Evolutionary conservation across 306 rosid species (phyloP).

Genomic region (Cucurbita argyrosperma): DNA sequence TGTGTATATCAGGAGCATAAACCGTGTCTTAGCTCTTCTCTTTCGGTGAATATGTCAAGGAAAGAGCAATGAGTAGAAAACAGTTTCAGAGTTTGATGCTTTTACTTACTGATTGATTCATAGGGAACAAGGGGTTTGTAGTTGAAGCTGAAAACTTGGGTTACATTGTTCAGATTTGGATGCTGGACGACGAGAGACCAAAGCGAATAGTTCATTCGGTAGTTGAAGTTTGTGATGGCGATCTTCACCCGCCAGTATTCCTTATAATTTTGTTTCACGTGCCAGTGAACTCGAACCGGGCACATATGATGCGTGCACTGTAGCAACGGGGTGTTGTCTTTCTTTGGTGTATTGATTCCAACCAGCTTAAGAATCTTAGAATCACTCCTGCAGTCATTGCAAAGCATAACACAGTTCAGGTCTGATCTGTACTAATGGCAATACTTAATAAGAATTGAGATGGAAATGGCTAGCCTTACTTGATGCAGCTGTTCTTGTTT

Average conservation of each 20-base stretch:
- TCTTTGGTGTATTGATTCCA: conserved; percentile 55
- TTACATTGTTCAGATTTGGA: conserved; percentile 80
- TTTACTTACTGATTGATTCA: conserved; percentile 57
- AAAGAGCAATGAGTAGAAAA: not conserved
- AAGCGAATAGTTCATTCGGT: conserved; percentile 59
- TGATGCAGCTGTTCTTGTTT: conserved; percentile 51
- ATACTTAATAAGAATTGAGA: not conserved
- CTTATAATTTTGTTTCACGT: conserved; percentile 62
- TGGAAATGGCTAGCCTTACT: conserved; percentile 26
- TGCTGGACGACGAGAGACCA: conserved; percentile 85
- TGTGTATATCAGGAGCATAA: conserved; percentile 20
- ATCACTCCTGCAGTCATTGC: conserved; percentile 32
- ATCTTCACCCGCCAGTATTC: conserved; percentile 89
- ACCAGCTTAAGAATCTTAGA: conserved; percentile 54
- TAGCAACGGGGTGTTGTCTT: conserved; percentile 46
- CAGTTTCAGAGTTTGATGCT: not conserved
- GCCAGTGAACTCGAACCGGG: conserved; percentile 88
- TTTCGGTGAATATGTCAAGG: not conserved
- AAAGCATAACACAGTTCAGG: conserved; percentile 3
- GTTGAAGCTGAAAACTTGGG: conserved; percentile 86
- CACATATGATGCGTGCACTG: conserved; percentile 97
- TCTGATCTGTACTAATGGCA: not conserved
- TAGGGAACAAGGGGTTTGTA: conserved; percentile 78
- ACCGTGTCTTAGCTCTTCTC: not conserved
- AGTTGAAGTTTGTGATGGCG: conserved; percentile 67